Evolutionary conservation across 2,329 filamentous ascomycete genomes (phyloP).

Genomic region (Mycosphaerella arachidis): DNA sequence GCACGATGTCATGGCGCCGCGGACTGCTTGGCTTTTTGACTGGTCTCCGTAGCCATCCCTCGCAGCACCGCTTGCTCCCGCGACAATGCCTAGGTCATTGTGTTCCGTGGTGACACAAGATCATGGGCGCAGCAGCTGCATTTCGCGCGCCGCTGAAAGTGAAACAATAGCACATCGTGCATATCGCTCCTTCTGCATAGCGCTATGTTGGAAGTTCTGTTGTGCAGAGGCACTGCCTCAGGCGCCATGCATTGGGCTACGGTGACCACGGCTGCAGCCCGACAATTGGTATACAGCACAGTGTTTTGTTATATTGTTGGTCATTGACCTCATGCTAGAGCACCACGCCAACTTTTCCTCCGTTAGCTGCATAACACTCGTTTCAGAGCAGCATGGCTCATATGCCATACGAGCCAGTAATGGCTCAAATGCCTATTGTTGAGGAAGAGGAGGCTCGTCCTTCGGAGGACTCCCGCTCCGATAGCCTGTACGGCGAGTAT

Average conservation of each 20-base stretch:
- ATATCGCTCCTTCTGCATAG: not conserved
- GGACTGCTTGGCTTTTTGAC: not conserved
- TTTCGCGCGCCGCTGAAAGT: not conserved
- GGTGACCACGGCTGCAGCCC: not conserved
- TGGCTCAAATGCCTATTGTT: not conserved
- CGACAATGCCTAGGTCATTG: not conserved
- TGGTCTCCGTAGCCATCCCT: not conserved
- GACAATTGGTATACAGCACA: not conserved
- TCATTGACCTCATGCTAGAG: not conserved
- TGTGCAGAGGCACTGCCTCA: not conserved
- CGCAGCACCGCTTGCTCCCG: not conserved
- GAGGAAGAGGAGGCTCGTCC: not conserved
- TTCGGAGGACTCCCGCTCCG: not conserved
- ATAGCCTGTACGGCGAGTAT: not conserved
- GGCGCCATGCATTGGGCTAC: not conserved
- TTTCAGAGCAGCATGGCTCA: not conserved
- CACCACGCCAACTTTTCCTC: not conserved
- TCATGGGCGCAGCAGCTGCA: not conserved
- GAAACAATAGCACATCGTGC: not conserved
- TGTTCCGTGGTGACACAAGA: not conserved
- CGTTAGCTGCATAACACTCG: not conserved
- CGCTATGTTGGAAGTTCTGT: not conserved
- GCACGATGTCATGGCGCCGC: slow-evolving; percentile 8
- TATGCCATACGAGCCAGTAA: not conserved
- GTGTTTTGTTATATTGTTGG: not conserved